Evolutionary conservation across 2,329 filamentous ascomycete species (phyloP).

Genomic region (Alternaria burnsii): DNA sequence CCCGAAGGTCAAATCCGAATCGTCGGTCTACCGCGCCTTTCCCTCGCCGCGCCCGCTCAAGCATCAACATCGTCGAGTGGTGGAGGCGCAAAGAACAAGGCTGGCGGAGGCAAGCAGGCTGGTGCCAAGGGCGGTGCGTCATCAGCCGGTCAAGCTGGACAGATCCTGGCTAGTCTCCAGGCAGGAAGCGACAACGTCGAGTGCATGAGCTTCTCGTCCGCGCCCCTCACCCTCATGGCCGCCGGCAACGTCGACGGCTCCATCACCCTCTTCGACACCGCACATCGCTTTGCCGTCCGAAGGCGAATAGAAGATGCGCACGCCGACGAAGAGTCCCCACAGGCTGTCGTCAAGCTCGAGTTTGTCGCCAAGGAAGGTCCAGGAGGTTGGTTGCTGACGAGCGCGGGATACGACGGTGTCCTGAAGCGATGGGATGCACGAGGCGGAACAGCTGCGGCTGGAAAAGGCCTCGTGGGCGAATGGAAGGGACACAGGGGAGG

Average conservation of each 20-base stretch:
- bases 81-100: constrained; percentile 59
- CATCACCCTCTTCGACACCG: constrained; percentile 87
- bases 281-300: constrained; percentile 85
- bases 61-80: constrained; percentile 52
- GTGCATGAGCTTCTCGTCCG: constrained; percentile 71
- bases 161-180: constrained; percentile 84
- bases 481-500: constrained; percentile 90
- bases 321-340: constrained; percentile 74
- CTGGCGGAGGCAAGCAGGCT: constrained; percentile 56
- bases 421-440: constrained; percentile 86
- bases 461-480: constrained; percentile 78
- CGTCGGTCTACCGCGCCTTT: constrained; percentile 77
- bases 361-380: constrained; percentile 68
- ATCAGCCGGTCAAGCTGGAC: constrained; percentile 64
- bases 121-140: constrained; percentile 49
- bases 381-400: constrained; percentile 77
- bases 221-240: constrained; percentile 68
- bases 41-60: constrained; percentile 41
- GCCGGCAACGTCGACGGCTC: constrained; percentile 70
- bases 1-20: constrained; percentile 87
- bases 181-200: constrained; percentile 83
- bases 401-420: constrained; percentile 90
- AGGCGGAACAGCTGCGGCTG: constrained; percentile 71
- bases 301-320: constrained; percentile 83
- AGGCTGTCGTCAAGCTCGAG: constrained; percentile 90